Percentiles rank a stretch among this genome's conserved stretches.
These are phyloP conservation scores for Fusarium phyllophilum DNA, from an alignment of 2,329 filamentous ascomycete species.

Conservation along the genomic window DNA sequence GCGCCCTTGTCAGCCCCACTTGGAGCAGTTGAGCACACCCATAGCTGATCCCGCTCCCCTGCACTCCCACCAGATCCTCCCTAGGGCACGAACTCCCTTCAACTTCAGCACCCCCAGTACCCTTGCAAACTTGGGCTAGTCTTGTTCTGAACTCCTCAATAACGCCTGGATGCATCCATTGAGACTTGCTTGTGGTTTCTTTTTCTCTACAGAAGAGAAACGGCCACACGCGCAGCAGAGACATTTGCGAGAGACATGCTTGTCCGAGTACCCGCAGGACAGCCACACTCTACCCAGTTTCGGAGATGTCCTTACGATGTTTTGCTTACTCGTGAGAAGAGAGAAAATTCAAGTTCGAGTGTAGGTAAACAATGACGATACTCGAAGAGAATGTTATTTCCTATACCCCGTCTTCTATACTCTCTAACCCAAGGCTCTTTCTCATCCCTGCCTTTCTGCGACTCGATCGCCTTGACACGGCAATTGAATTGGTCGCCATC, in stretches of 20 bases:
- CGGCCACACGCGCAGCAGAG: slow-evolving; percentile 5
- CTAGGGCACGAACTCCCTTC: slow-evolving; percentile 27
- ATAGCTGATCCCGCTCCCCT: slow-evolving; percentile 18
- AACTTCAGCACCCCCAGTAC: slow-evolving; percentile 1
- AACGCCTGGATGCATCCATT: slow-evolving; percentile 10
- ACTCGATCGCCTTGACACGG: background rate
- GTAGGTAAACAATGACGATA: background rate
- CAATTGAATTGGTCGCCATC: background rate
- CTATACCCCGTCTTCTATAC: background rate
- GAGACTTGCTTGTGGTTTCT: slow-evolving; percentile 1
- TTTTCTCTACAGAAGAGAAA: slow-evolving; percentile 19
- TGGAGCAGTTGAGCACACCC: slow-evolving; percentile 22
- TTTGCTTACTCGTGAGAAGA: background rate
- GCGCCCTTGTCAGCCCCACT: slow-evolving; percentile 26
- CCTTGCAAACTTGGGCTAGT: slow-evolving; percentile 10
- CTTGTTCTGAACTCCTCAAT: slow-evolving; percentile 1
- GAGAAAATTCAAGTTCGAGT: background rate
- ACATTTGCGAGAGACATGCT: slow-evolving; percentile 10
- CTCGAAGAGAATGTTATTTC: background rate
- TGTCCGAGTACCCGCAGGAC: background rate
- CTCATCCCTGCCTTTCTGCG: slow-evolving; percentile 8
- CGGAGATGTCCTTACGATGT: background rate
- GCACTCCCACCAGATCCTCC: slow-evolving; percentile 11
- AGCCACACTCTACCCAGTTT: slow-evolving; percentile 6
- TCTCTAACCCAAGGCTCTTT: background rate